Base-by-base conservation (phyloP, 192 early-diverging fungal genomes). In the Chytriomyces confervae region DNA sequence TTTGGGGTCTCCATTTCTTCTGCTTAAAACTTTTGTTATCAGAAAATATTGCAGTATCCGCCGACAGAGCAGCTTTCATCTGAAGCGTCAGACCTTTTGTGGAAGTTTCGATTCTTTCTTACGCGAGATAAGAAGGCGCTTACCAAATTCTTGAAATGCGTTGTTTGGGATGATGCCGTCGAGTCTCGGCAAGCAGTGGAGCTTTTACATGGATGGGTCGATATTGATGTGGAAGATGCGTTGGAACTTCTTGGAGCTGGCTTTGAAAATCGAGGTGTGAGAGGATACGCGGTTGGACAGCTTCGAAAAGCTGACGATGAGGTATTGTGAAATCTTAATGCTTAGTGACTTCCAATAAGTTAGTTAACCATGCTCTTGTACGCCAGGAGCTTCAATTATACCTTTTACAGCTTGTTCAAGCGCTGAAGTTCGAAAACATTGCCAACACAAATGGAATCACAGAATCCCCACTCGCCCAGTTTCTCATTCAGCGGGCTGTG, bases 101-200 rank as follows among this genome's bases (percentile, higher is more conserved):
- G 98, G 98, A 98, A 97, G 78, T 99, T 96, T 81, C 87, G 98
- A 66, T 98, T 94, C 71, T 96, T 97, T 75, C 84, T 99, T 53
- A 94, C 96, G 24, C 83, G 93, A 24, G 96, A 99, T 85, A 97
- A 96, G 73, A 92, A 93, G 85, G 97, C 98, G 0, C 84, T 98
- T 64, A 98, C 98, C 62, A 99, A 99, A 82, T 99, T 99, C 84
- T 83, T 99, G 16, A 96, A 95, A 80, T 96, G 93, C 65, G 98
- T 99, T 9, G 92, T 92, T 6, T 99, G 98, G 98, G 89, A 85
- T 36, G 98, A 99, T 73, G 80, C 91, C 2, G 91, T 93, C 20
- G 98, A 99, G 83, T 89, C 89, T 5, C 92, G 95, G 69, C 96
- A 98, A 82, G 98, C 98, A 0, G 92, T 93, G 0, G 95, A 95